Base-by-base conservation (phyloP, 1,284 basidiomycete genomes). In the Rhodotorula sp. region DNA sequence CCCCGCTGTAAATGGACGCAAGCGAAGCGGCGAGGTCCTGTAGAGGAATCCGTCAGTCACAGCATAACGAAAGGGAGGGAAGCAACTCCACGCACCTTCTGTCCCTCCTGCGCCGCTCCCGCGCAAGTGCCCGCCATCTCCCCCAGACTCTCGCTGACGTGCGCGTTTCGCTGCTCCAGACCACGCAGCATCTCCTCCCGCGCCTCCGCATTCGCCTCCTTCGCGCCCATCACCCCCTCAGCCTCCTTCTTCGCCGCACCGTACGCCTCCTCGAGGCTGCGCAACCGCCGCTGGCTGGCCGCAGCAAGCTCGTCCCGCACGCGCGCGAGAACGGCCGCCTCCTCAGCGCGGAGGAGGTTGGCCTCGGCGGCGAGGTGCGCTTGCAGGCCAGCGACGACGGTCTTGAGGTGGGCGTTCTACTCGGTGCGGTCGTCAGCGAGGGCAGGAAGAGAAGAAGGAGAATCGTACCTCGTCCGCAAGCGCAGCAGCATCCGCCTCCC, bases 401-500 rank as follows among this genome's bases (percentile, higher is more conserved):
- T 15, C 19, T 46, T 51, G 12, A 77, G 46, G 19, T 58, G 66
- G 3, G 59, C 64, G 58, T 76, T 78, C 76, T 78, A 53, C 12
- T 19, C 21, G 12, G 34, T 3, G 21, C n/a, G 3, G 21, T n/a
- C 59, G 13, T 17, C 12, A 51, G 41, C 19, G 22, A 7, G 27
- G 7, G n/a, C 15, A 4, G 7, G 10, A 27, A 37, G 15, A 25
- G n/a, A 17, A 25, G 22, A 22, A 32, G 27, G 37, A 9, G 4
- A 13, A 19, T 44, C 75, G n/a, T n/a, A 76, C 77, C 69, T 78
- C 77, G 15, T 66, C 62, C 22, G 46, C 39, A 4, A 76, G 51
- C 0, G 64, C 50, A 25, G 50, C 59, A 3, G 65, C 57, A 10
- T 78, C 75, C 15, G 61, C 41, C 29, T 64, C 69, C 4, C 69